Base-by-base conservation (phyloP, 495 filamentous ascomycete species). In the Neurospora cerealis region DNA sequence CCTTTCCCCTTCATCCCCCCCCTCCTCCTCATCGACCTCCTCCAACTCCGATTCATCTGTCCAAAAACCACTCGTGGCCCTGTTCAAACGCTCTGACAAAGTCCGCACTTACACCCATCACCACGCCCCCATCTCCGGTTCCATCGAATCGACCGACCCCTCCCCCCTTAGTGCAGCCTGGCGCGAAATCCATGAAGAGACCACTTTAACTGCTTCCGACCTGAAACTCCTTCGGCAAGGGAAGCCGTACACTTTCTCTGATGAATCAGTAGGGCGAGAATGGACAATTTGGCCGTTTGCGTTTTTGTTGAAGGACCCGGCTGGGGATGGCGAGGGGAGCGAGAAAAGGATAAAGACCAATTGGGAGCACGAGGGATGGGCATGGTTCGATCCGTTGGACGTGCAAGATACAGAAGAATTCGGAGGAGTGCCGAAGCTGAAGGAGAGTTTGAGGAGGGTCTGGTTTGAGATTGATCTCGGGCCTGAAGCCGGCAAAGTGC, bases 241-340 rank as follows among this genome's bases (percentile, higher is more conserved):
- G 19, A 88, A 89, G 69, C 83, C 85, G 32, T 92, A 86, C 77
- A 80, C 84, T 10, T 91, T 92, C 74, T 73, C 73, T 17, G 90
- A 92, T 74, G 48, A 78, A 4, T 81, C 82, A 10, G 76, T 91
- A 15, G 78, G 82, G 13, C 86, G 88, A 6, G 79, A 86, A 77
- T 93, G 90, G 90, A 91, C 83, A 8, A 82, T 93, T 48, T 83
- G 89, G 70, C 89, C 90, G 4, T 91, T 92, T 74, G 84, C 84
- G 1, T 93, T 89, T 74, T 81, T 81, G 9, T 82, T 91, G 13
- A 87, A 85, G 48, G 74, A 78, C 1, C 28, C 72, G 40, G 70
- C 78, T 19, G 72, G 41, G 7, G 79, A 83, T 10, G 83, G 84
- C 39, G 79, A 79, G 0, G 80, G 78, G 7, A 81, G 79, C 34